phyloP scores from a whole-genome alignment of 2,329 filamentous ascomycete species.

The Fusarium beomiforme region DNA sequence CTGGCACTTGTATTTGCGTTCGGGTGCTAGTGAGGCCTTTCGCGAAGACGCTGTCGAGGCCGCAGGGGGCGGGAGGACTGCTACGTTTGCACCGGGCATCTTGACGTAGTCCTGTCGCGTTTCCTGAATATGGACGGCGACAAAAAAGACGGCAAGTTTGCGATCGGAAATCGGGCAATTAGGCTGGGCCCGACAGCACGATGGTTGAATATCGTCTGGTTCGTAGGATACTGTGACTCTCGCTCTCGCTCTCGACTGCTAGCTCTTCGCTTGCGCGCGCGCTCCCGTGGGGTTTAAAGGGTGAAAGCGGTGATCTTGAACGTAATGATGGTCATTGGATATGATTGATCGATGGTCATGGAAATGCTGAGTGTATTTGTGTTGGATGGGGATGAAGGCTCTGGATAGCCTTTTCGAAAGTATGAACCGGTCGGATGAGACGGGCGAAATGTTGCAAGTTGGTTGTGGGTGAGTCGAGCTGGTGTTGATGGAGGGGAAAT shows the following conservation, averaged over 20 bases:
- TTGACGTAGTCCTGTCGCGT: slow-evolving; percentile 54
- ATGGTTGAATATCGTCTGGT: slow-evolving; percentile 68
- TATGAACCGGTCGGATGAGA: slow-evolving; percentile 44
- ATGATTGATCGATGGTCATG: slow-evolving; percentile 54
- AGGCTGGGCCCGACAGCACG: slow-evolving; percentile 54
- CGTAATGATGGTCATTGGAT: slow-evolving; percentile 64
- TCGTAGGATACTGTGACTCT: slow-evolving; percentile 42
- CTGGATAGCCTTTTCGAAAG: slow-evolving; percentile 43
- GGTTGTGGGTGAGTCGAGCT: slow-evolving; percentile 40
- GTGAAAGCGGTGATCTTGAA: slow-evolving; percentile 67
- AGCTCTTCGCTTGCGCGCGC: slow-evolving; percentile 68
- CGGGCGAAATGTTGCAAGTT: slow-evolving; percentile 39
- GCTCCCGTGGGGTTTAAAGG: slow-evolving; percentile 77
- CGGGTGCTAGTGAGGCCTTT: slow-evolving; percentile 81
- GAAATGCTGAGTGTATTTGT: slow-evolving; percentile 50
- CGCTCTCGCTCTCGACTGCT: slow-evolving; percentile 52
- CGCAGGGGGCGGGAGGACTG: slow-evolving; percentile 70
- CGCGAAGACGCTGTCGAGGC: slow-evolving; percentile 76
- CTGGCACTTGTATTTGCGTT: slow-evolving; percentile 99
- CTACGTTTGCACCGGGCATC: slow-evolving; percentile 78
- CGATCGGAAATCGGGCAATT: slow-evolving; percentile 40
- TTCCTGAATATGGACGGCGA: slow-evolving; percentile 37
- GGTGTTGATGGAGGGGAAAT: slow-evolving; percentile 38
- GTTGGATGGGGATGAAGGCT: slow-evolving; percentile 43
- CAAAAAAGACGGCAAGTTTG: slow-evolving; percentile 40